These are phyloP conservation scores for Fraxinus excelsior DNA, from an alignment of 257 asterid species.

Conservation along the genomic window DNA sequence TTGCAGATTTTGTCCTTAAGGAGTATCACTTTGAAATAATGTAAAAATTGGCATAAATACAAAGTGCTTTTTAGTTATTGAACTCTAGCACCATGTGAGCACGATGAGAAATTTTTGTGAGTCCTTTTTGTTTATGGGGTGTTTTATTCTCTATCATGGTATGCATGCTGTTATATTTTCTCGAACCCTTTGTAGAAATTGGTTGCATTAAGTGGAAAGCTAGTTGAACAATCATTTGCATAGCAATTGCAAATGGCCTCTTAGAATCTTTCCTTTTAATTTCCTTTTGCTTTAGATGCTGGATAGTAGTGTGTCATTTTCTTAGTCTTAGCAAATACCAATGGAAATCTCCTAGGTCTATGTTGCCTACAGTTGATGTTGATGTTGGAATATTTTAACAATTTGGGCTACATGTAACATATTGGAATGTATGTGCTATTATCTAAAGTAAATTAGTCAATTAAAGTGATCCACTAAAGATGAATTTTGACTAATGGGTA, in stretches of 20 bases:
- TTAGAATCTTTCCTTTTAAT: not conserved
- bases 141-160: not conserved
- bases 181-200: not conserved
- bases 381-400: too few species aligned
- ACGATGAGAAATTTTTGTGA: not conserved
- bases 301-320: not conserved
- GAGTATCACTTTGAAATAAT: not conserved
- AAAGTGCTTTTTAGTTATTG: not conserved
- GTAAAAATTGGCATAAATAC: not conserved
- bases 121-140: not conserved
- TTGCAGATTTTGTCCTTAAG: not conserved
- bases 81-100: not conserved
- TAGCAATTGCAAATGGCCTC: not conserved
- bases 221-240: conserved; percentile 3
- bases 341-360: not conserved
- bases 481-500: too few species aligned
- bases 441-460: too few species aligned
- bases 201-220: not conserved
- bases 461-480: too few species aligned
- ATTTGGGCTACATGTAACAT: too few species aligned
- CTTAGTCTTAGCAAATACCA: not conserved
- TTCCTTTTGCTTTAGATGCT: not conserved
- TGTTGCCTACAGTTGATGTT: not conserved
- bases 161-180: not conserved
- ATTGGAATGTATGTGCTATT: too few species aligned